Base-by-base conservation (phyloP, 495 filamentous ascomycete species). In the Parmelia sp. region DNA sequence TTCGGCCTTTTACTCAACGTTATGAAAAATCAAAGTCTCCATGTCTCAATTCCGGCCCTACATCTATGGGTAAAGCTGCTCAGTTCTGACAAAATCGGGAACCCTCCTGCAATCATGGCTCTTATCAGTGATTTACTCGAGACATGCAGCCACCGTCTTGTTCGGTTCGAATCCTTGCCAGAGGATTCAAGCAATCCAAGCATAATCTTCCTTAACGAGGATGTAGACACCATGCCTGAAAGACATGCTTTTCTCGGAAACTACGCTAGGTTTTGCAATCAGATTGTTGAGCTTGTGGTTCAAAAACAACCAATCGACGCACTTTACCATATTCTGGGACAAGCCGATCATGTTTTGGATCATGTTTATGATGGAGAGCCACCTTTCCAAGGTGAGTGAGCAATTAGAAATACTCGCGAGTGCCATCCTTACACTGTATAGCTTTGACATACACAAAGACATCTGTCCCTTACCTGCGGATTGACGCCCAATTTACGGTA, bases 211-310 rank as follows among this genome's bases (percentile, higher is more conserved):
- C 81, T 99, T 10, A 76, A 90, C 58, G 91, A 96, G 65, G 94
- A 99, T 72, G 90, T 96, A 39, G 95, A 97, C 73, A 97, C 94
- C 0, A 80, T 92, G 37, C 95, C 95, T 2, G 95, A 99, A 73
- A 82, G 90, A 31, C 94, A 99, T 76, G 90, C 92, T 17, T 99
- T 99, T 72, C 82, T 97, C n/a, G 93, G 94, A 1, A 97, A 97
- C 69, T 99, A 97, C 72, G 81, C 92, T 29, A 84, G 95, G 56
- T 97, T 95, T 69, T 94, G 92, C 72, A 84, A 84, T 15, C 85
- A 87, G 39, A 84, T 96, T 8, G 88, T 97, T 57, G 92, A 97
- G 74, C 80, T 79, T 36, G 90, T 97, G 58, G 90, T 92, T 23
- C 80, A 88, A 55, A 85, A 88, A 64, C 84, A 88, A 65, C 86